Conservation (phyloP, 139 green algal genomes). For the Prasinococcaceae sp. region DNA sequence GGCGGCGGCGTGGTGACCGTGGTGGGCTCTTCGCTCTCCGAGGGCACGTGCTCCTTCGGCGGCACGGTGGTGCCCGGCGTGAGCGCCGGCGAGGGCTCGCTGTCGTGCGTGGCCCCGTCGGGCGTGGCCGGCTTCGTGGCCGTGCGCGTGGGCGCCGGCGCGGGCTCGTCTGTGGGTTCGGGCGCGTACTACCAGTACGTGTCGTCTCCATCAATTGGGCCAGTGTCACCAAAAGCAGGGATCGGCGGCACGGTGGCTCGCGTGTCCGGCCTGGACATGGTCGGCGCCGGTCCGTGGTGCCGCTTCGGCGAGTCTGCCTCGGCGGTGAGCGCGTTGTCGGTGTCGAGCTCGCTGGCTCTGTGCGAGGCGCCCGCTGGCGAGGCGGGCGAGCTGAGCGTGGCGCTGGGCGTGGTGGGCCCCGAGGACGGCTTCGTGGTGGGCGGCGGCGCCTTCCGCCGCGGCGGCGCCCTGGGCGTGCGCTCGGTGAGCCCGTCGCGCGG, state of each 20-base stretch:
- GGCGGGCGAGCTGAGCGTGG: background rate
- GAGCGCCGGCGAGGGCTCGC: background rate
- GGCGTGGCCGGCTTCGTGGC: background rate
- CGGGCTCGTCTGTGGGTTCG: background rate
- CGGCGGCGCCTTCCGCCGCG: too few relatives aligned
- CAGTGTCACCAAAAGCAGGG: background rate
- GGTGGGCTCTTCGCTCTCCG: background rate
- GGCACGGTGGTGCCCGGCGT: background rate
- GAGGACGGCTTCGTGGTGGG: too few relatives aligned
- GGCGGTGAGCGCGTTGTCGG: background rate
- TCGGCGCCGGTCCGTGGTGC: background rate
- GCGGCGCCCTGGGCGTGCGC: too few relatives aligned
- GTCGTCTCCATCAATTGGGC: background rate
- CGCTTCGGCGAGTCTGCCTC: too few relatives aligned
- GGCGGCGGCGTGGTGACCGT: conserved; percentile 2
- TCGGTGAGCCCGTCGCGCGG: background rate
- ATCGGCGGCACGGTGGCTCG: background rate
- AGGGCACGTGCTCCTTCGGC: background rate
- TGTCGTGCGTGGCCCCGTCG: background rate
- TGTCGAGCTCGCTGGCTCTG: background rate
- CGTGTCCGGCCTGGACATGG: background rate
- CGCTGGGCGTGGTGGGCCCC: too few relatives aligned
- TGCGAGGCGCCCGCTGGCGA: conserved; percentile 1
- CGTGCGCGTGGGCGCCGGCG: background rate
- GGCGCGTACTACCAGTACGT: background rate